Evolutionary conservation across 2,329 filamentous ascomycete species (phyloP), one percentile per base, ranked within the genome.

Genomic region (Colletotrichum endophyticum): DNA sequence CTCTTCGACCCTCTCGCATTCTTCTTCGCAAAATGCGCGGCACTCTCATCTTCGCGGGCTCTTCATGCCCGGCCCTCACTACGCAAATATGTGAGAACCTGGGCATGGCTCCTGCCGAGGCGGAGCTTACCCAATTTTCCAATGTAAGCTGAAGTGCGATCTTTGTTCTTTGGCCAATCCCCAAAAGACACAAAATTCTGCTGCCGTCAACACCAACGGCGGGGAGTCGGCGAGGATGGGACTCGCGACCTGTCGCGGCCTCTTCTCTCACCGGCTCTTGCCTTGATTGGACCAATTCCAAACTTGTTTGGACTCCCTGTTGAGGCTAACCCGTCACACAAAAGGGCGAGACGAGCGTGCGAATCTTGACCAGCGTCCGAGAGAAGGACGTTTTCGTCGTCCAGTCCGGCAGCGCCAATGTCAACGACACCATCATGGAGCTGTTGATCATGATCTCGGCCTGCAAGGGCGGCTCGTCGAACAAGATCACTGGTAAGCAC

Each of bases 401-500:
- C 77, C 97, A 99, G 89, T 99, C 96, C 78, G 97, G 97, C 79
- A 98, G 97, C 87, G 91, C 93, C 83, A 95, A 94, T 87, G 98
- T 98, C 90, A 99, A 99, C 85, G 97, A 99, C 87, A 98, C 95
- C 82, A 96, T 99, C 84, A 98, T 99, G 96, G 97, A 99, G 90
- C 91, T 99, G 83, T 91, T 99, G 83, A 99, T 99, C 86, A 98
- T 99, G 95, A 98, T 99, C 82, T 97, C 95, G 79, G 97, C 97
- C 80, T 99, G 97, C 91, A 99, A 98, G 87, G 96, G 97, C 83
- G 97, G 96, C 79, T 99, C 97, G 71, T 95, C 97, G 78, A 98
- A 96, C 88, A 98, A 97, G 82, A 95, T 99, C 84, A 99, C 96
- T 81, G 96, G 96, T 98, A 89, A 80, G 91, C 27, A 32, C 22